Base-by-base conservation (phyloP, 495 filamentous ascomycete genomes). In the Beverwykella pulmonaria region DNA sequence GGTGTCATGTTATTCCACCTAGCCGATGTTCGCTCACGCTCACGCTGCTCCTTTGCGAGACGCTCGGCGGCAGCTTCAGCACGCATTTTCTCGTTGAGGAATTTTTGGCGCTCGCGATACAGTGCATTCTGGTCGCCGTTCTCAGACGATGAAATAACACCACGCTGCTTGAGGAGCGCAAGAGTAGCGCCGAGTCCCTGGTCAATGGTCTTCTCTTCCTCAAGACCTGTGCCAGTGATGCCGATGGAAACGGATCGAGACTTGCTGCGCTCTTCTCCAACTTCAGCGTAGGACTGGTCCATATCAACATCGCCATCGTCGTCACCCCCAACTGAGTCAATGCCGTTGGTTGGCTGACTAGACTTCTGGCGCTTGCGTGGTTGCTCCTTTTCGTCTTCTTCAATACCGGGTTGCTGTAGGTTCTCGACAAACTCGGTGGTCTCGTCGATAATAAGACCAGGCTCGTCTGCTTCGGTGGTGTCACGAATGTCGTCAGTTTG, bases 381-480 rank as follows among this genome's bases (percentile, higher is more conserved):
- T n/a, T 86, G 86, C n/a, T 83, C 78, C n/a, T 79, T 79, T 20
- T 65, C 44, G 36, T 60, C 25, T 15, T 63, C 69, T 25, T 59
- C 60, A 10, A n/a, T 23, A 5, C n/a, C 30, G 32, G 46, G 36
- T 23, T 44, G 41, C 69, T 88, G 86, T 57, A 98, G 76, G 68
- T 92, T 91, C 20, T 92, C 88, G 26, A 98, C 91, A 73, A 98
- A 98, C 66, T 96, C 92, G 2, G 92, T 90, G 15, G 93, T 97
- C 74, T 98, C 93, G 68, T 97, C 92, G 60, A 98, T 92, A 15
- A 98, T 83, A 12, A 97, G 80, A 29, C 93, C 93, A 17, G 83
- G 84, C 64, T 88, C 85, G 19, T 81, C 82, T 25, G 77, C 81
- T 12, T 81, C 79, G 8, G 68, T 74, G 17, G 79, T 72, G 39